Percentiles rank a stretch among this genome's conserved stretches.
Evolutionary conservation across 148 eudicot species (phyloP).

Genomic region (Vaccinium myrtillus): DNA sequence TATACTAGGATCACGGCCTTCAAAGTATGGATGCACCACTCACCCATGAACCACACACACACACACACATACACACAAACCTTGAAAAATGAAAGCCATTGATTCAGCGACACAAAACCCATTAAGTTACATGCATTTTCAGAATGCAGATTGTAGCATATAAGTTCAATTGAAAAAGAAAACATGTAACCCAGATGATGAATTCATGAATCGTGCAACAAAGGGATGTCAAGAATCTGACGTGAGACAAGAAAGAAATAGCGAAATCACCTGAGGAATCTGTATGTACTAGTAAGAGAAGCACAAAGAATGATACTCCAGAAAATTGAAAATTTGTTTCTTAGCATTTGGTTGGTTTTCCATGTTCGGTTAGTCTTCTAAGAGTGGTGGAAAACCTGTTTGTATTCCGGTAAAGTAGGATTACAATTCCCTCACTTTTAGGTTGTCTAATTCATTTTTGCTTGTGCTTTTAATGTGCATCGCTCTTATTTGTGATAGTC

Average conservation of each 20-base stretch:
- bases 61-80: no score
- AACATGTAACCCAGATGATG: background rate
- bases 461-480: background rate
- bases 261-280: slow-evolving; percentile 10
- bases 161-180: background rate
- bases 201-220: background rate
- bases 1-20: background rate
- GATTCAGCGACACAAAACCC: background rate
- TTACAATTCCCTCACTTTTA: background rate
- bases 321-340: background rate
- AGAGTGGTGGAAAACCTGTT: slow-evolving; percentile 22
- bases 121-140: background rate
- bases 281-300: background rate
- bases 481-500: background rate
- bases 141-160: background rate
- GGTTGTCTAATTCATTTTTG: background rate
- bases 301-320: background rate
- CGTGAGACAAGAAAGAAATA: background rate
- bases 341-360: slow-evolving; percentile 23
- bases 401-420: slow-evolving; percentile 28
- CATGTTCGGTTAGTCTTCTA: slow-evolving; percentile 29
- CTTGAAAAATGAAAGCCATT: background rate
- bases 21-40: background rate
- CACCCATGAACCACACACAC: no score
- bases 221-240: background rate